phyloP scores from a whole-genome alignment of 306 rosid genomes.

The Gleditsia sinensis region DNA sequence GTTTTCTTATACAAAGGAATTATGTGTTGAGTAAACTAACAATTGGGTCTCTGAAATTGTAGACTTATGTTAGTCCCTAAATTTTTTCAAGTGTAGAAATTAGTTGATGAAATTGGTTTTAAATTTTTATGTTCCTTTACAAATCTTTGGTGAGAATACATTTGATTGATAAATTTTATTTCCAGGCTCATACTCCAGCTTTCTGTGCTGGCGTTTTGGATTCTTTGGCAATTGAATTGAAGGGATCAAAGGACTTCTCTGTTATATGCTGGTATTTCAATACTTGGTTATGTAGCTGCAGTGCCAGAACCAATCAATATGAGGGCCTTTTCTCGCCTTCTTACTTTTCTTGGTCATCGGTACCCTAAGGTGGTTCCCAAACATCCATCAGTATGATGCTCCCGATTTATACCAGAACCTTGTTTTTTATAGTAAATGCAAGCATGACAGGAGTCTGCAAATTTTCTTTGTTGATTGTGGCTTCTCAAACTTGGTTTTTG shows the following conservation, averaged over 20 bases:
- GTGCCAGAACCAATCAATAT: constrained; percentile 50
- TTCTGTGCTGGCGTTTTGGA: constrained; percentile 75
- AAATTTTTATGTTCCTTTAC: neutral
- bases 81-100: no score
- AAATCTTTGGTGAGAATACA: constrained; percentile 19
- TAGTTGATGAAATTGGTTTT: no score
- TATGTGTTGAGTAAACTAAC: no score
- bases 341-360: constrained; percentile 75
- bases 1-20: neutral
- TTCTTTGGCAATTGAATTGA: constrained; percentile 71
- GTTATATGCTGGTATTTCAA: constrained; percentile 89
- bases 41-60: no score
- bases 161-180: constrained; percentile 34
- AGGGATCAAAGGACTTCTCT: constrained; percentile 78
- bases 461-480: no score
- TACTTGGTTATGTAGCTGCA: constrained; percentile 83
- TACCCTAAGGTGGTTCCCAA: constrained; percentile 75
- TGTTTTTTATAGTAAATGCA: constrained; percentile 10
- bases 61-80: no score
- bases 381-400: constrained; percentile 6
- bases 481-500: neutral
- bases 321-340: constrained; percentile 75
- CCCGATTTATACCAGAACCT: neutral
- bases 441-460: no score
- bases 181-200: constrained; percentile 58